phyloP scores from a whole-genome alignment of 169 alveolate genomes.

The Plasmodium coatneyi region DNA sequence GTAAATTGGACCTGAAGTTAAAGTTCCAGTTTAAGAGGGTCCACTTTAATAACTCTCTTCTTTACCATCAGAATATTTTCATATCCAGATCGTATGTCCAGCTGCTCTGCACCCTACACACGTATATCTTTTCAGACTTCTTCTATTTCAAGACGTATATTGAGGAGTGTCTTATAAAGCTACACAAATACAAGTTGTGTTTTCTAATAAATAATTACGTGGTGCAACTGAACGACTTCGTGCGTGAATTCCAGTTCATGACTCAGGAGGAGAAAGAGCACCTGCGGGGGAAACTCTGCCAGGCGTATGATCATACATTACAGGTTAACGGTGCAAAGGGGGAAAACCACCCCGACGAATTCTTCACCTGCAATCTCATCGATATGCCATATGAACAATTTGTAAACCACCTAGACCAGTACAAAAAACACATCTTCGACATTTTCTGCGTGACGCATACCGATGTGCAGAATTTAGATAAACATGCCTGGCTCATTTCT shows the following conservation, averaged over 20 bases:
- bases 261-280: neutral
- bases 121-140: constrained; percentile 62
- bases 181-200: constrained; percentile 58
- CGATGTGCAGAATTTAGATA: constrained; percentile 28
- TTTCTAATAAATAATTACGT: constrained; percentile 56
- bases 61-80: constrained; percentile 43
- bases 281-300: neutral
- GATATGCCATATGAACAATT: constrained; percentile 65
- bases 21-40: constrained; percentile 60
- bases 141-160: constrained; percentile 44
- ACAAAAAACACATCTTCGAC: constrained; percentile 45
- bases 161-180: constrained; percentile 24
- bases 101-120: constrained; percentile 58
- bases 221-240: constrained; percentile 38
- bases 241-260: constrained; percentile 28
- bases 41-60: constrained; percentile 20
- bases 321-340: neutral
- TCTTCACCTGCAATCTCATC: constrained; percentile 18
- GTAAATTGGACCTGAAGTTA: constrained; percentile 34
- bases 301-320: neutral
- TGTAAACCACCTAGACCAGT: constrained; percentile 4
- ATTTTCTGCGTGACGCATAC: constrained; percentile 53
- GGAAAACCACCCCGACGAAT: neutral
- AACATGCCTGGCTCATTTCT: constrained; percentile 58
- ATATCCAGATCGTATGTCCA: constrained; percentile 67